These are phyloP conservation scores for Panus rudis DNA, from an alignment of 768 basidiomycete species.

Conservation along the genomic window DNA sequence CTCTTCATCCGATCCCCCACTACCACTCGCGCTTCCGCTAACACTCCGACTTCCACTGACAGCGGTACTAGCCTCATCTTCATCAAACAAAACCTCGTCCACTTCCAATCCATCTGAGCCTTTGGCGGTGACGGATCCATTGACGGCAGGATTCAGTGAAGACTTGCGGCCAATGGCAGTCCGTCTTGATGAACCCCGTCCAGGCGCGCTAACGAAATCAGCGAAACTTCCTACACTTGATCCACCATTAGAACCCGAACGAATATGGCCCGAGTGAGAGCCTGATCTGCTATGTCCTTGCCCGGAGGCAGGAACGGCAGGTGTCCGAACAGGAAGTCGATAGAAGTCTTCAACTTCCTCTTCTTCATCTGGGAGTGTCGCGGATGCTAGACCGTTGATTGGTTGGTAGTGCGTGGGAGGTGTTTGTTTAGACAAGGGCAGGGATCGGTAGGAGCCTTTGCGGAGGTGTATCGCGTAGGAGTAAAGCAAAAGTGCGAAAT, in stretches of 20 bases:
- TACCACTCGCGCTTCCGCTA: background rate
- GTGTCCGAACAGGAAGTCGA: conserved; percentile 50
- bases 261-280: conserved; percentile 1
- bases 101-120: conserved; percentile 17
- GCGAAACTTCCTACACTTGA: conserved; percentile 49
- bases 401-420: conserved; percentile 10
- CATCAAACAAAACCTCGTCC: conserved; percentile 56
- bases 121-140: conserved; percentile 12
- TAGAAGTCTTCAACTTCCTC: conserved; percentile 64
- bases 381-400: conserved; percentile 15
- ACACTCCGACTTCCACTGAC: background rate
- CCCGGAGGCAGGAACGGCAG: conserved; percentile 14
- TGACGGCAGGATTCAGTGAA: conserved; percentile 15
- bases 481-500: conserved; percentile 85
- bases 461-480: conserved; percentile 92
- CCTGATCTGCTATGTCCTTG: conserved; percentile 9
- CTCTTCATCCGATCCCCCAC: conserved; percentile 3
- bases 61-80: conserved; percentile 35
- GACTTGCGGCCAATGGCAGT: conserved; percentile 5
- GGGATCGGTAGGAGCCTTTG: conserved; percentile 80
- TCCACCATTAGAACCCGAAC: conserved; percentile 11
- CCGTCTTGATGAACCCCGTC: conserved; percentile 12
- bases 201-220: conserved; percentile 58
- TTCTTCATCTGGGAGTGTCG: conserved; percentile 40
- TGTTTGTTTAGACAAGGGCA: conserved; percentile 41